Evolutionary conservation across 805 yeast species (phyloP), one percentile per base, ranked within the genome.

Genomic region (Saccharomyces mikatae): DNA sequence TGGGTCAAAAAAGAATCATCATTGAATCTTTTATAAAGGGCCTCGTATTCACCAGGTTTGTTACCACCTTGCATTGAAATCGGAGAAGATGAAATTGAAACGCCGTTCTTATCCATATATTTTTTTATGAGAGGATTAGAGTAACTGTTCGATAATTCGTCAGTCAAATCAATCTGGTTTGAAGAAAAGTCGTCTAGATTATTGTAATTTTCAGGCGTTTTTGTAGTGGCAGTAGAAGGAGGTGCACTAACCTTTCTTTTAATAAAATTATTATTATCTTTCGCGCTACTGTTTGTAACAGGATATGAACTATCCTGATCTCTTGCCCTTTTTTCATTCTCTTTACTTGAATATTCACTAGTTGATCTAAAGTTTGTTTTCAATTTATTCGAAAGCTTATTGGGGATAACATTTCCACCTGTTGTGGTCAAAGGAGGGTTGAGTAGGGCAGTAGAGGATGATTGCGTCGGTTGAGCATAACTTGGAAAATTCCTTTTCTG

Each of bases 381-480:
- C 28, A 48, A 22, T 13, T 48, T 30, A 36, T 28, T 30, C 27
- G 51, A 48, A 3, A 22, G n/a, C 22, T 48, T 21, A 27, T 6
- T 36, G 24, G 24, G 13, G 8, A 36, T 36, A 17, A 36, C 44
- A 17, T 9, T 21, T 5, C 24, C 24, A 21, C 44, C 44, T 9
- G 44, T 11, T 6, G 44, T 17, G 22, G 8, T 24, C 24, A 9
- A 10, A 36, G 24, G 44, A 17, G 11, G 13, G 24, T 36, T 36
- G 22, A 31, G 41, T 48, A 31, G 24, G 13, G 57, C 49, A 6
- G 52, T 48, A 14, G 57, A 50, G 32, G 65, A 57, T 3, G 66
- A 52, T 52, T 57, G 64, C 21, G 65, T 60, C 41, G 74, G 64
- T 60, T 68, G 60, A 0, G 73, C 74, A 59, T 62, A 63, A 50